Percentiles rank a stretch among this genome's conserved stretches.
phyloP scores from a whole-genome alignment of 441 rosid species.

The Hura crepitans region DNA sequence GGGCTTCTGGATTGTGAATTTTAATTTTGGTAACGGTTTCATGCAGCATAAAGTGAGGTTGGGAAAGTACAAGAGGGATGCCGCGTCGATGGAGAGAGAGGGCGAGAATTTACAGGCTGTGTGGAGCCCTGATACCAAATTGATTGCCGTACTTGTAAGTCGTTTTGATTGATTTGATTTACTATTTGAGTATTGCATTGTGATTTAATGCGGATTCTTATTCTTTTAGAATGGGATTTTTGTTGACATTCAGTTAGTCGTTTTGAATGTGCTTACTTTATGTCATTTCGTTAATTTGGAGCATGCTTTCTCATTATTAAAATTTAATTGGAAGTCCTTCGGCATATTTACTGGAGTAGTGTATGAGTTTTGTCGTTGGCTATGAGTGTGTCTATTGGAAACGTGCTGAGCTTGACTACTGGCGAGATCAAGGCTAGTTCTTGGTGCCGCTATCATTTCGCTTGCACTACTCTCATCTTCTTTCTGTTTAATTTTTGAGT shows the following conservation, averaged over 20 bases:
- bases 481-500: not conserved
- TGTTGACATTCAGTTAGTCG: not conserved
- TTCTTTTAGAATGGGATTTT: not conserved
- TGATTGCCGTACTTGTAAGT: conserved; percentile 81
- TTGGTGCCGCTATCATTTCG: not conserved
- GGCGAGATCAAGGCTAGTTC: not conserved
- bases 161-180: conserved; percentile 7
- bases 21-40: not conserved
- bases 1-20: conserved; percentile 16
- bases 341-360: not conserved
- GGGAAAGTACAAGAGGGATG: conserved; percentile 82
- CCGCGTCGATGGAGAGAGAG: conserved; percentile 62
- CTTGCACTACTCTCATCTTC: no score
- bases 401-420: not conserved
- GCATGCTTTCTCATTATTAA: not conserved
- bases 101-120: conserved; percentile 87
- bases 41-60: conserved; percentile 81
- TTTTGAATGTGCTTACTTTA: not conserved
- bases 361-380: not conserved
- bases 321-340: not conserved
- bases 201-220: not conserved
- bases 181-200: conserved; percentile 5
- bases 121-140: conserved; percentile 87
- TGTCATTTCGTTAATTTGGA: not conserved
- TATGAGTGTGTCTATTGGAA: not conserved